Percentiles rank a stretch among this genome's conserved stretches.
Evolutionary conservation across 441 rosid species (phyloP).

Genomic region (Euphorbia celastroides): DNA sequence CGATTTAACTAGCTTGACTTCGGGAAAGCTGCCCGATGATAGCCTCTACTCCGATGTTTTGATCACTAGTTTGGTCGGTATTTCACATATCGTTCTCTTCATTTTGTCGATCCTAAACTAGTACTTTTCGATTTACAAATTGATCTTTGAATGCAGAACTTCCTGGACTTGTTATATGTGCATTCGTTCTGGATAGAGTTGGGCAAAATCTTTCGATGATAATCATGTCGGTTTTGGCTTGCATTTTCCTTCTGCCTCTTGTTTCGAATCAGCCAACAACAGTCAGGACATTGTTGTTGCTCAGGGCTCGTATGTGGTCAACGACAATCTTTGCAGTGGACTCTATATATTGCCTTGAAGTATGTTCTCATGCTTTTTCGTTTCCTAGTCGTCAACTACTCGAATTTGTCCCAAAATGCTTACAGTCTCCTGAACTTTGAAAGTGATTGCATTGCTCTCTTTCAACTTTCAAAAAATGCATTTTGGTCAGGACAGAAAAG

Average conservation of each 20-base stretch:
- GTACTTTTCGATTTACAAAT: neutral
- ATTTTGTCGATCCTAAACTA: no score
- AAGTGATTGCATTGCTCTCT: no score
- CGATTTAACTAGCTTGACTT: neutral
- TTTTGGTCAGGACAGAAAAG: no score
- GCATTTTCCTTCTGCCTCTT: conserved; percentile 47
- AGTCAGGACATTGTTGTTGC: conserved; percentile 35
- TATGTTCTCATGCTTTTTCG: no score
- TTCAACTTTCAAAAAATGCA: no score
- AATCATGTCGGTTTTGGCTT: conserved; percentile 35
- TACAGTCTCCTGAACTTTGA: no score
- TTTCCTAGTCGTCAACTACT: no score
- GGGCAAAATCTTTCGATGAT: conserved; percentile 52
- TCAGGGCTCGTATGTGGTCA: conserved; percentile 50
- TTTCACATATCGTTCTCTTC: no score
- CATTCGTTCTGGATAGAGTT: conserved; percentile 39
- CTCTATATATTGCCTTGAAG: conserved; percentile 58
- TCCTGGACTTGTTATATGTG: conserved; percentile 48
- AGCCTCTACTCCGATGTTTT: conserved; percentile 35
- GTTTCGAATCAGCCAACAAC: conserved; percentile 24
- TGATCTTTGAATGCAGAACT: conserved; percentile 30
- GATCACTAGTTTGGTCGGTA: conserved; percentile 58
- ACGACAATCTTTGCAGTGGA: conserved; percentile 41
- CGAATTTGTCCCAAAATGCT: no score
- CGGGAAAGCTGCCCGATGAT: conserved; percentile 11